phyloP scores from a whole-genome alignment of 2,329 filamentous ascomycete genomes.

The Boeremia lycopersici region DNA sequence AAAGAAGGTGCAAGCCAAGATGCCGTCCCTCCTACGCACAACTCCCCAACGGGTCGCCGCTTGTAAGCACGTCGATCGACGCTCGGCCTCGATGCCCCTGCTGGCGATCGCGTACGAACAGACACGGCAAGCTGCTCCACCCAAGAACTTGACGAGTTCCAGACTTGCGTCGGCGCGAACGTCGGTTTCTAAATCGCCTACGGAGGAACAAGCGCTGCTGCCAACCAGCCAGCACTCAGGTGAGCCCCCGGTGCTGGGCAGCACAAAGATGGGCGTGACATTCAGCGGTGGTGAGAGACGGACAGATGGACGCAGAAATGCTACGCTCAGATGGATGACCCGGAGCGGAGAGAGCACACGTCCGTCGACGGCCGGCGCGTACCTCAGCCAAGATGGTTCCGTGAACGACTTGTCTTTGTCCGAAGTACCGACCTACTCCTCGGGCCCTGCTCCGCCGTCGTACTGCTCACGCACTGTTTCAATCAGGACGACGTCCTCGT shows the following conservation, averaged over 20 bases:
- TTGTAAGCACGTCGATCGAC: slow-evolving; percentile 25
- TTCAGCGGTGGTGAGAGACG: slow-evolving; percentile 20
- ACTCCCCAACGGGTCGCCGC: slow-evolving; percentile 20
- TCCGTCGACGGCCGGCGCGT: slow-evolving; percentile 23
- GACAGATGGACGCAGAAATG: slow-evolving; percentile 26
- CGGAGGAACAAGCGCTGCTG: slow-evolving; percentile 3
- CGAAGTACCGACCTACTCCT: slow-evolving; percentile 41
- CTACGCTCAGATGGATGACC: slow-evolving; percentile 16
- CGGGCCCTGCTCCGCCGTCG: slow-evolving; percentile 41
- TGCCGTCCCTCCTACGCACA: slow-evolving; percentile 34
- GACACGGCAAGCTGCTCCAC: slow-evolving; percentile 9
- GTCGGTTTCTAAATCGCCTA: slow-evolving; percentile 11
- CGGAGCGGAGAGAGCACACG: slow-evolving; percentile 19
- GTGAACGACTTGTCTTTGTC: slow-evolving; percentile 42
- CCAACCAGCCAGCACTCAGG: slow-evolving; percentile 2
- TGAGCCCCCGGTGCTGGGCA: slow-evolving; percentile 8
- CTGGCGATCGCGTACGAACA: slow-evolving; percentile 25
- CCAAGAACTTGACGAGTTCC: slow-evolving; percentile 16
- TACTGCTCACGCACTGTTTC: slow-evolving; percentile 42
- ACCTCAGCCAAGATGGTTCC: slow-evolving; percentile 33
- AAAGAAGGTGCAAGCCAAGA: slow-evolving; percentile 38
- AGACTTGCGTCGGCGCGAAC: slow-evolving; percentile 8
- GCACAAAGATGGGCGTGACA: slow-evolving; percentile 19
- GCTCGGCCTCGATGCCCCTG: slow-evolving; percentile 36
- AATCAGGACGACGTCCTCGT: slow-evolving; percentile 41